These are phyloP conservation scores for Chaetomium globosum DNA, from an alignment of 2,329 filamentous ascomycete genomes.

Conservation along the genomic window DNA sequence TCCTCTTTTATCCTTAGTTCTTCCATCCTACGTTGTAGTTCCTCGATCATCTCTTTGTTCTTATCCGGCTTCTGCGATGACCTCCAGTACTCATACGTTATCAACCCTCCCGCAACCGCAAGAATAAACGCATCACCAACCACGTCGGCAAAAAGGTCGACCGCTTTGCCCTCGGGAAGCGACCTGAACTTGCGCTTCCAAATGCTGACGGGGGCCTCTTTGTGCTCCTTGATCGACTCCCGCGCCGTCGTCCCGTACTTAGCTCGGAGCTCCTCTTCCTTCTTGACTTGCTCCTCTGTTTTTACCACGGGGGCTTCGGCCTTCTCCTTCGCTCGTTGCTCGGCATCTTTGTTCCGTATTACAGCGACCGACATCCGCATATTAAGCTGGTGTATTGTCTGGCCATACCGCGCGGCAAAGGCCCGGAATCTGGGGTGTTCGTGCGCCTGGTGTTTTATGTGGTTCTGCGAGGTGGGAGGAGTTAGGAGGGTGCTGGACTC, in stretches of 20 bases:
- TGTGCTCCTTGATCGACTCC: conserved; percentile 43
- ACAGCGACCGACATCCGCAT: conserved; percentile 65
- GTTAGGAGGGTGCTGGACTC: conserved; percentile 10
- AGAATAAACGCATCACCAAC: conserved; percentile 66
- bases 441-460: conserved; percentile 66
- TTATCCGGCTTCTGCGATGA: conserved; percentile 62
- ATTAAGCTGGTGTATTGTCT: conserved; percentile 67
- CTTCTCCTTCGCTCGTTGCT: conserved; percentile 62
- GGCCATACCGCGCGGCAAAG: conserved; percentile 64
- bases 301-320: conserved; percentile 67
- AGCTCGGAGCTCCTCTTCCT: conserved; percentile 54
- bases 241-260: conserved; percentile 48
- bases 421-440: conserved; percentile 63
- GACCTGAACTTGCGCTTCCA: conserved; percentile 66
- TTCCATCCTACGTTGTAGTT: conserved; percentile 53
- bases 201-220: conserved; percentile 47
- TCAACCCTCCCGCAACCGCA: conserved; percentile 57
- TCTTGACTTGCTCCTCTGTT: conserved; percentile 62
- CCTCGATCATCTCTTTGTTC: conserved; percentile 57
- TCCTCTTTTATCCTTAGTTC: conserved; percentile 54
- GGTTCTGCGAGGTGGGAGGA: conserved; percentile 53
- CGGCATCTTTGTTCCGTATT: conserved; percentile 60
- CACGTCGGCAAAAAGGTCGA: conserved; percentile 68
- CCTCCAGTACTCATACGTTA: conserved; percentile 65
- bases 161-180: conserved; percentile 66